Evolutionary conservation across 306 rosid species (phyloP).

Genomic region (Senna siamea): DNA sequence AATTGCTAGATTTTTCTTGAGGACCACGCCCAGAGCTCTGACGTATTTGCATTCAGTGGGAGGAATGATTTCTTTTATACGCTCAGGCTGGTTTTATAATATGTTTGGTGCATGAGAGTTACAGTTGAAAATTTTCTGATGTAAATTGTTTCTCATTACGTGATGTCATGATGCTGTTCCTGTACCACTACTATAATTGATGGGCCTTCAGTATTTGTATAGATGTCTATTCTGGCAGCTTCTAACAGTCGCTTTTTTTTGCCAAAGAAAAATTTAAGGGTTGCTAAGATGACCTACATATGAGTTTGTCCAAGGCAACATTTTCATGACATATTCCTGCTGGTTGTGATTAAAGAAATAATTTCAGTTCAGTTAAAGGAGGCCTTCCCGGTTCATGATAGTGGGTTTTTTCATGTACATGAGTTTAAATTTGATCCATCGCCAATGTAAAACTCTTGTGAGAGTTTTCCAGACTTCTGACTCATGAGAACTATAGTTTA

Average conservation of each 20-base stretch:
- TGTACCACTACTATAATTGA: constrained; percentile 20
- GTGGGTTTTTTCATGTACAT: background rate
- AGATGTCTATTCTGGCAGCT: constrained; percentile 42
- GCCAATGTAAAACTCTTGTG: background rate
- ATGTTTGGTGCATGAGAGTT: constrained; percentile 24
- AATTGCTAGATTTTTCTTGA: constrained; percentile 28
- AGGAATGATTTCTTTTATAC: constrained; percentile 30
- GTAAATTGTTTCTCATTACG: constrained; percentile 30
- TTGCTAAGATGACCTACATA: constrained; percentile 35
- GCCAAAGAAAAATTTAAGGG: constrained; percentile 15
- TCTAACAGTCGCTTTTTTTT: constrained; percentile 31
- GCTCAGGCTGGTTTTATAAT: constrained; percentile 33
- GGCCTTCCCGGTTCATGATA: background rate
- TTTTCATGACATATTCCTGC: constrained; percentile 16
- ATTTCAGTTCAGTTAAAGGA: background rate
- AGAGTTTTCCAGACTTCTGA: background rate
- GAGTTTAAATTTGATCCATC: background rate
- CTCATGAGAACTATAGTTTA: background rate
- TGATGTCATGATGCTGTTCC: constrained; percentile 30
- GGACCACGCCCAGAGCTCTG: constrained; percentile 30
- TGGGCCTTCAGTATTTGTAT: constrained; percentile 39
- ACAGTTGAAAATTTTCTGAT: constrained; percentile 15
- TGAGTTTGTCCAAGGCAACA: constrained; percentile 25
- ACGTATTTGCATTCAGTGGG: constrained; percentile 20
- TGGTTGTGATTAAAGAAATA: constrained; percentile 18